These are phyloP conservation scores for Microbotryum silenes-acaulis DNA, from an alignment of 1,284 basidiomycete species.

Conservation along the genomic window DNA sequence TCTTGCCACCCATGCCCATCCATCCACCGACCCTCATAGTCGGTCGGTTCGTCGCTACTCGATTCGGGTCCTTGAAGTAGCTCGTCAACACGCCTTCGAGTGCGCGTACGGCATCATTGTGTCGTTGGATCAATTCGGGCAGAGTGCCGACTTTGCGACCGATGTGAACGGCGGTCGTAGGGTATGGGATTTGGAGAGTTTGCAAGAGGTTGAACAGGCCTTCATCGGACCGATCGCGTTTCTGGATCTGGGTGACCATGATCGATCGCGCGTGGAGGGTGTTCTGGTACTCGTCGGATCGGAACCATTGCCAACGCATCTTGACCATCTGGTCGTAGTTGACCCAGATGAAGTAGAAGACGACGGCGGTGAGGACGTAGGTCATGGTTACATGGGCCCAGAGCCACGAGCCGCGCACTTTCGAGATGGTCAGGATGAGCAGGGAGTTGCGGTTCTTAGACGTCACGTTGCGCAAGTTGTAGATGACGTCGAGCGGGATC, in stretches of 20 bases:
- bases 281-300: constrained; percentile 64
- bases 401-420: constrained; percentile 58
- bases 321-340: constrained; percentile 51
- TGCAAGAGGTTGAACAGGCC: constrained; percentile 48
- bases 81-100: constrained; percentile 74
- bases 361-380: constrained; percentile 51
- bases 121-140: constrained; percentile 65
- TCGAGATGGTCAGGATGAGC: constrained; percentile 68
- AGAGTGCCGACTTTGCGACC: constrained; percentile 65
- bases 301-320: constrained; percentile 62
- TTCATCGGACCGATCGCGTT: constrained; percentile 65
- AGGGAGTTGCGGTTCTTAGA: constrained; percentile 52
- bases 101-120: constrained; percentile 74
- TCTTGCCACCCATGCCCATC: constrained; percentile 66
- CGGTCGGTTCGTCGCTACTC: constrained; percentile 64
- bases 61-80: constrained; percentile 68
- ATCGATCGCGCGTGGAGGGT: constrained; percentile 73
- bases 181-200: constrained; percentile 56
- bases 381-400: constrained; percentile 67
- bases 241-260: constrained; percentile 61
- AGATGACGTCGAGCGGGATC: constrained; percentile 51
- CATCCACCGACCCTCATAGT: constrained; percentile 63
- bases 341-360: constrained; percentile 57
- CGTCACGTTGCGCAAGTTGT: constrained; percentile 59
- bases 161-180: constrained; percentile 74